phyloP scores from a whole-genome alignment of 306 rosid genomes.

The Cucumis melo region DNA sequence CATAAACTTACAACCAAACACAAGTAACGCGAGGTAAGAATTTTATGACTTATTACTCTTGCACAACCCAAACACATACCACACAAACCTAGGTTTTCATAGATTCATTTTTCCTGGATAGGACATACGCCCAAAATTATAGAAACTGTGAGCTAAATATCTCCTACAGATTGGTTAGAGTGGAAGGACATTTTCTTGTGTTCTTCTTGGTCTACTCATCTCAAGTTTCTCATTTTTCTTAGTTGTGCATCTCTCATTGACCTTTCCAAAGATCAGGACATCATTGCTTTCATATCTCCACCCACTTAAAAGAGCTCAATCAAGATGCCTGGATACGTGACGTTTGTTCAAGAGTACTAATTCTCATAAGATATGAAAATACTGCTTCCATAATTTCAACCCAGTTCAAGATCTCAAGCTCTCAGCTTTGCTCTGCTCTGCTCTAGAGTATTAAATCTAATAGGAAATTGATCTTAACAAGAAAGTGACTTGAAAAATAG shows the following conservation, averaged over 20 bases:
- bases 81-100: background rate
- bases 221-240: background rate
- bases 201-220: background rate
- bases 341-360: background rate
- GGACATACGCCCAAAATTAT: background rate
- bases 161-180: background rate
- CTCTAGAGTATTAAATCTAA: background rate
- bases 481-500: background rate
- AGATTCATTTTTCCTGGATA: background rate
- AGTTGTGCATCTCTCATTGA: background rate
- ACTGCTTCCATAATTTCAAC: background rate
- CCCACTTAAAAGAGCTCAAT: background rate
- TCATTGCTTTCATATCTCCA: background rate
- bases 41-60: background rate
- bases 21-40: background rate
- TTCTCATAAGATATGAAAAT: background rate
- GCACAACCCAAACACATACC: background rate
- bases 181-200: background rate
- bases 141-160: background rate
- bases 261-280: background rate
- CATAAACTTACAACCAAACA: background rate
- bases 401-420: background rate
- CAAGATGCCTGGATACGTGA: background rate
- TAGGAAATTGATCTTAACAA: conserved; percentile 5
- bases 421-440: background rate